Evolutionary conservation across 2,329 filamentous ascomycete species (phyloP).

Genomic region (Epichloe uncinata): DNA sequence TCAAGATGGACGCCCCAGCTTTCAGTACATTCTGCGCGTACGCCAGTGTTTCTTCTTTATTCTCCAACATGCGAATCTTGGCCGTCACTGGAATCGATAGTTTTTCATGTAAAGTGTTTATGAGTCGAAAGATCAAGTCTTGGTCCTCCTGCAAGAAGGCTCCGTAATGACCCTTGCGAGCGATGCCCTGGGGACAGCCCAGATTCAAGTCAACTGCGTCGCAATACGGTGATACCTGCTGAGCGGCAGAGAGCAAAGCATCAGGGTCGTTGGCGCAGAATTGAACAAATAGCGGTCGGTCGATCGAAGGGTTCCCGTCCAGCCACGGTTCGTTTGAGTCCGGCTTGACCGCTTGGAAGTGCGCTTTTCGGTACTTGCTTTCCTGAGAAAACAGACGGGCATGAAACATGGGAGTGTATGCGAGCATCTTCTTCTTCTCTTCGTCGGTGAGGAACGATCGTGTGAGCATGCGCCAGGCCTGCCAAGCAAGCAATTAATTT

Average conservation of each 20-base stretch:
- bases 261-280: constrained; percentile 86
- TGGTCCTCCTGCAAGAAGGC: constrained; percentile 92
- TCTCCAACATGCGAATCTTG: constrained; percentile 85
- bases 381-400: constrained; percentile 75
- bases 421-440: constrained; percentile 53
- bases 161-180: constrained; percentile 79
- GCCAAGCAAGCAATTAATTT: background rate
- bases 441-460: constrained; percentile 71
- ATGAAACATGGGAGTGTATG: constrained; percentile 95
- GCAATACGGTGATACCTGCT: constrained; percentile 69
- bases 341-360: constrained; percentile 58
- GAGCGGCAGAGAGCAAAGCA: constrained; percentile 67
- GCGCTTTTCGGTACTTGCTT: constrained; percentile 59
- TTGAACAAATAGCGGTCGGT: constrained; percentile 87
- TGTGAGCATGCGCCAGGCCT: constrained; percentile 97
- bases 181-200: constrained; percentile 93
- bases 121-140: constrained; percentile 66
- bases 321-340: constrained; percentile 40
- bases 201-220: constrained; percentile 94
- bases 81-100: constrained; percentile 80
- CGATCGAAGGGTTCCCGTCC: constrained; percentile 73
- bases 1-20: constrained; percentile 84
- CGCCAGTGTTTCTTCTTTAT: constrained; percentile 69
- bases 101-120: constrained; percentile 67
- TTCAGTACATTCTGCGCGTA: constrained; percentile 80